Evolutionary conservation across 2,329 filamentous ascomycete genomes (phyloP), one percentile per base, ranked within the genome.

Genomic region (Aureobasidium lini): DNA sequence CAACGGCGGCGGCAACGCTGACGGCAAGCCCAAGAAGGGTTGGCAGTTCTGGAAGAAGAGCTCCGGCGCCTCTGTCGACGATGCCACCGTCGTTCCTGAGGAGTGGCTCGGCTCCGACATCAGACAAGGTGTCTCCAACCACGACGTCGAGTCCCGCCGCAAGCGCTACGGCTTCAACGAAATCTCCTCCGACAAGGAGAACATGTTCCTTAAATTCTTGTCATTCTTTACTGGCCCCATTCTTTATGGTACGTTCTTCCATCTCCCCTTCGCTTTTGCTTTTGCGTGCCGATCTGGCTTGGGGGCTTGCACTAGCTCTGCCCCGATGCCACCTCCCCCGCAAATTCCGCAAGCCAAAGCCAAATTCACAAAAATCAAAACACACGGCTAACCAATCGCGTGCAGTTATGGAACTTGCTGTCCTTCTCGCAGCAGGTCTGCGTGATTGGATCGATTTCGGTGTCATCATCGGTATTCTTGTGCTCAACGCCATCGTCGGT

Each of bases 371-470:
- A 29, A 47, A 57, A 47, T 28, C 56, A 59, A 60, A 62, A 60
- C 60, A 57, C 18, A 16, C 6, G 2, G 53, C 53, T 57, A 42
- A 57, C 53, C 53, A 47, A 47, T 63, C 62, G 44, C 64, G 65
- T 60, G 62, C 64, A 86, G 85, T 89, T 72, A 90, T 90, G 87
- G 86, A 90, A 81, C 71, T 88, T 69, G 87, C 87, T 76, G 87
- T 87, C 69, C 75, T 88, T 57, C 79, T 90, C 68, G 86, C 87
- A 66, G 84, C 84, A 70, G 87, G 86, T 81, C 84, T 90, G 64
- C 80, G 81, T 71, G 85, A 88, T 75, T 90, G 86, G 86, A 81
- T 89, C 64, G 87, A 90, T 77, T 81, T 89, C 66, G 86, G 86
- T 81, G 85, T 90, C 72, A 90, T 90, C 72, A 83, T 86, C 67